phyloP scores from a whole-genome alignment of 1,284 basidiomycete genomes.

The Irpex sp. region DNA sequence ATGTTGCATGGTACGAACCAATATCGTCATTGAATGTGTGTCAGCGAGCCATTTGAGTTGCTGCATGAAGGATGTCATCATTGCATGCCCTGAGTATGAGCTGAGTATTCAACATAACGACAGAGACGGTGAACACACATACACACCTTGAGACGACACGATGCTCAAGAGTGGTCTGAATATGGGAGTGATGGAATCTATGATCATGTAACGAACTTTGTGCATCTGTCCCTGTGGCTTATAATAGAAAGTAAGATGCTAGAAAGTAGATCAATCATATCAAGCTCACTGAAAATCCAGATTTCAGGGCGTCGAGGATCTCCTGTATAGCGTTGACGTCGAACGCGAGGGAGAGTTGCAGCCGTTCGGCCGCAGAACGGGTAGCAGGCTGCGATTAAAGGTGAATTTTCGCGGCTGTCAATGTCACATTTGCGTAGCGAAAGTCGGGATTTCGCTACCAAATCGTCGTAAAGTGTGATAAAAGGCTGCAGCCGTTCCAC shows the following conservation, averaged over 20 bases:
- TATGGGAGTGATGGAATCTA: constrained; percentile 64
- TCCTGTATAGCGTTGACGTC: constrained; percentile 48
- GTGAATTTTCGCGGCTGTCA: background rate
- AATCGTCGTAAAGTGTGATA: constrained; percentile 26
- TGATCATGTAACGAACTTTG: constrained; percentile 44
- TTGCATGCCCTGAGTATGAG: constrained; percentile 48
- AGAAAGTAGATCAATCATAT: constrained; percentile 2
- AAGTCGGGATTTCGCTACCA: constrained; percentile 25
- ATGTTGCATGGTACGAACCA: constrained; percentile 35
- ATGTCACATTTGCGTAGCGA: background rate
- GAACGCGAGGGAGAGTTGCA: constrained; percentile 50
- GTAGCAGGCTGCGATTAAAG: constrained; percentile 23
- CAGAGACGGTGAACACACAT: background rate
- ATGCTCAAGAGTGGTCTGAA: constrained; percentile 60
- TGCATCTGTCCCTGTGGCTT: constrained; percentile 1
- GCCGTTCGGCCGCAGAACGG: constrained; percentile 26
- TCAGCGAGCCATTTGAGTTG: constrained; percentile 50
- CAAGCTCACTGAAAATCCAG: constrained; percentile 10
- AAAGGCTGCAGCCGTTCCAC: constrained; percentile 40
- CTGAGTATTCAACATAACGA: background rate
- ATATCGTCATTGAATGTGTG: constrained; percentile 37
- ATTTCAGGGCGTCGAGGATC: constrained; percentile 36
- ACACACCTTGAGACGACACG: constrained; percentile 54
- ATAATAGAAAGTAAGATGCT: background rate
- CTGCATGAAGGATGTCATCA: constrained; percentile 69